phyloP scores from a whole-genome alignment of 2,329 filamentous ascomycete species.

The Scedosporium boydii region DNA sequence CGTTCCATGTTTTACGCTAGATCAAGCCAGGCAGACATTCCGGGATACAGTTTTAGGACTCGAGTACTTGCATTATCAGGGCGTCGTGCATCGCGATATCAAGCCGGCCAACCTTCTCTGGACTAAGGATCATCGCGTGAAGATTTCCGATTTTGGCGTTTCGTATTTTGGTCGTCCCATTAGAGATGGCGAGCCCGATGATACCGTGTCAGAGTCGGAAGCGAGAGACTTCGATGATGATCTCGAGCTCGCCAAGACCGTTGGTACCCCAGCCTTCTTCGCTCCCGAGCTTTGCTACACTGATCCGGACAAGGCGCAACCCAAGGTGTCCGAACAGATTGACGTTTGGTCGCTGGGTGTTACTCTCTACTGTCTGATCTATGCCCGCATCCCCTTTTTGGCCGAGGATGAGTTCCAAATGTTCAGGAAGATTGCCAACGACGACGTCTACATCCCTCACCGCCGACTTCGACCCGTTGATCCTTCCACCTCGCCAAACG shows the following conservation, averaged over 20 bases:
- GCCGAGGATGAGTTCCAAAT: slow-evolving; percentile 87
- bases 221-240: slow-evolving; percentile 84
- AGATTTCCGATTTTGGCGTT: slow-evolving; percentile 98
- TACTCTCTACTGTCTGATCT: slow-evolving; percentile 91
- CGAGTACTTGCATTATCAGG: slow-evolving; percentile 85
- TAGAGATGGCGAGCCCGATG: slow-evolving; percentile 69
- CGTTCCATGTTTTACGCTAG: slow-evolving; percentile 84
- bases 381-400: slow-evolving; percentile 85
- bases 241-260: slow-evolving; percentile 93
- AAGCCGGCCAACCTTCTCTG: slow-evolving; percentile 87
- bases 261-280: slow-evolving; percentile 95
- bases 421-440: slow-evolving; percentile 83
- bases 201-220: slow-evolving; percentile 68
- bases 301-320: slow-evolving; percentile 59
- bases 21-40: slow-evolving; percentile 75
- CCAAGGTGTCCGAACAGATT: slow-evolving; percentile 81
- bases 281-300: slow-evolving; percentile 93
- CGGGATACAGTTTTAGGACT: slow-evolving; percentile 86
- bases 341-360: slow-evolving; percentile 97
- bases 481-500: slow-evolving; percentile 45
- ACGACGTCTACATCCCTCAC: slow-evolving; percentile 82
- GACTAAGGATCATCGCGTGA: slow-evolving; percentile 75
- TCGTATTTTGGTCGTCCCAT: slow-evolving; percentile 91
- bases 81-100: slow-evolving; percentile 76
- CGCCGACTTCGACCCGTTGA: slow-evolving; percentile 71